Percentiles rank a stretch among this genome's conserved stretches.
These are phyloP conservation scores for Malassezia japonica DNA, from an alignment of 1,284 basidiomycete species.

Conservation along the genomic window DNA sequence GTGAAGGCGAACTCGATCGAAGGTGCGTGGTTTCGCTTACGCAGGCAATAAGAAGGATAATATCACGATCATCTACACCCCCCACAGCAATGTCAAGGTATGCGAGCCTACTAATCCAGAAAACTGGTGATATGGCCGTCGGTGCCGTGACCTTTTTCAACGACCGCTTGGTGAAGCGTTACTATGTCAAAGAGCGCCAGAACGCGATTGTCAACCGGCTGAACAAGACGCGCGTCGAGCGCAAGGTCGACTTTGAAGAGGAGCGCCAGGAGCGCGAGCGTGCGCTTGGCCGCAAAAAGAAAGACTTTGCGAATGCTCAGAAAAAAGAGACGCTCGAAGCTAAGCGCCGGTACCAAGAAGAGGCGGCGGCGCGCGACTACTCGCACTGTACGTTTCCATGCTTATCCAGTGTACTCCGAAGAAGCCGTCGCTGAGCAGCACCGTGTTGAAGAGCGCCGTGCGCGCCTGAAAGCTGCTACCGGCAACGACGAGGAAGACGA, in stretches of 20 bases:
- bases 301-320: slow-evolving; percentile 26
- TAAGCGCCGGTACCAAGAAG: slow-evolving; percentile 53
- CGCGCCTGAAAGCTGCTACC: slow-evolving; percentile 5
- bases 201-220: slow-evolving; percentile 85
- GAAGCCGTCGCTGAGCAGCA: slow-evolving; percentile 38
- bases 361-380: slow-evolving; percentile 40
- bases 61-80: slow-evolving; percentile 86
- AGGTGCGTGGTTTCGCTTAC: slow-evolving; percentile 49
- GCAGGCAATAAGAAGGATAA: slow-evolving; percentile 92
- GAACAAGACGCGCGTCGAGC: slow-evolving; percentile 74
- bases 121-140: slow-evolving; percentile 55
- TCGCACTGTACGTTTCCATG: slow-evolving; percentile 47
- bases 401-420: slow-evolving; percentile 27
- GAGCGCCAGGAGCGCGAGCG: slow-evolving; percentile 60
- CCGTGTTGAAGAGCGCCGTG: slow-evolving; percentile 23
- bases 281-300: slow-evolving; percentile 27
- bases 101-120: slow-evolving; percentile 11
- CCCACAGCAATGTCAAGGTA: slow-evolving; percentile 49
- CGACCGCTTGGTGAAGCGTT: slow-evolving; percentile 61
- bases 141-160: slow-evolving; percentile 89
- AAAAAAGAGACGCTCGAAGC: slow-evolving; percentile 29
- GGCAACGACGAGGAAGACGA: slow-evolving; percentile 16
- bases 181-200: slow-evolving; percentile 69
- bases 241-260: slow-evolving; percentile 73
- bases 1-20: slow-evolving; percentile 97